Evolutionary conservation across 331 rosid species (phyloP), one percentile per base, ranked within the genome.

Genomic region (Ulmus americana): DNA sequence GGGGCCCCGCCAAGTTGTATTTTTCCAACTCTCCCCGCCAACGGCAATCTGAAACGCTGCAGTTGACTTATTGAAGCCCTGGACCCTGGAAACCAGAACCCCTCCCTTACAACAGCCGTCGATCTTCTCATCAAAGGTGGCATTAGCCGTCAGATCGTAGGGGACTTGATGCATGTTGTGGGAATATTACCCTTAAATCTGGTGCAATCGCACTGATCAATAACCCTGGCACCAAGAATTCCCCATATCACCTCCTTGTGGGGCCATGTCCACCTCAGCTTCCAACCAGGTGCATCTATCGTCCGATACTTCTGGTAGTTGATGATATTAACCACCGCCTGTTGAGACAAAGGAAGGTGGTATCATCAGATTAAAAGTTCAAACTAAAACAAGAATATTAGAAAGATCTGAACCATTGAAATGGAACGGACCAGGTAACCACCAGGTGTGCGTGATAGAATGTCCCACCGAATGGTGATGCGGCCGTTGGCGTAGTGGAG

Each of bases 31-130:
- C 61, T 6, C 61, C 5, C 61, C 44, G n/a, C 44, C 61, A 3
- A 56, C 44, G 13, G 53, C 53, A 8, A 38, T 38, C 61, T 57
- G 62, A 57, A 57, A 57, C 13, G 20, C 62, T n/a, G 46, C 8
- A 8, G 46, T 57, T 57, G 62, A 57, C 8, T 57, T 6, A 28
- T 12, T n/a, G 62, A 38, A 39, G 9, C 62, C 45, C 13, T 56
- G 45, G 61, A 56, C 18, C 40, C 61, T 38, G 16, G 61, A 20
- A n/a, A 38, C 16, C 15, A 38, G n/a, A 13, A n/a, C 44, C 15
- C 45, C 61, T 56, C 61, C 45, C 44, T 56, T 57, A 57, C 62
- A 57, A 39, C 62, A 39, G 22, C 62, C 62, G 62, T 57, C 46
- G 45, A 39, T 57, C 62, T 13, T 39, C 0, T 39, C 10, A 5